These are phyloP conservation scores for Globisporangium middletonii DNA, from an alignment of 352 stramenopile species.

Conservation along the genomic window DNA sequence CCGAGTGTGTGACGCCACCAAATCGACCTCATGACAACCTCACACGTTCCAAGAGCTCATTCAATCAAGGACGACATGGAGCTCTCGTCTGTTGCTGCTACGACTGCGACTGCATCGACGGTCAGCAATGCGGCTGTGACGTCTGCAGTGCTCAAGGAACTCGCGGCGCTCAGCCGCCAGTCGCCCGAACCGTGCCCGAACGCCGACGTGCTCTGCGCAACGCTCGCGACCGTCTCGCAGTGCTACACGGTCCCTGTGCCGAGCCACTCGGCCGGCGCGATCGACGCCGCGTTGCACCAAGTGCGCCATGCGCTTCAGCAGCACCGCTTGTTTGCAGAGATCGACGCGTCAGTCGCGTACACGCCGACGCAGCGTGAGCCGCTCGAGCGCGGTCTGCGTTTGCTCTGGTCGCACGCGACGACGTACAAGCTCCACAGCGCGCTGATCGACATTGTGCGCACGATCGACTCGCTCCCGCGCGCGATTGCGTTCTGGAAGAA, in stretches of 20 bases:
- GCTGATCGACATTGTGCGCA: conserved; percentile 49
- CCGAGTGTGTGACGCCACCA: not conserved
- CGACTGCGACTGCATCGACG: not conserved
- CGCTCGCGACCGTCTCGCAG: conserved; percentile 35
- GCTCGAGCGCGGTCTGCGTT: conserved; percentile 28
- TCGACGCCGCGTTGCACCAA: conserved; percentile 31
- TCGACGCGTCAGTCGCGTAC: conserved; percentile 13
- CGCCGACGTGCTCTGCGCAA: conserved; percentile 26
- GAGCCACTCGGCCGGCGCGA: conserved; percentile 25
- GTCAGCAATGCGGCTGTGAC: conserved; percentile 8
- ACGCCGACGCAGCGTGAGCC: conserved; percentile 18
- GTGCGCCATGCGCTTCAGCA: conserved; percentile 35
- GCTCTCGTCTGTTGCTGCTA: not conserved
- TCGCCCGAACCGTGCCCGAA: conserved; percentile 15
- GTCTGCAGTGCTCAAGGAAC: conserved; percentile 10
- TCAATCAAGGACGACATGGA: not conserved
- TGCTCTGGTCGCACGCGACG: conserved; percentile 59
- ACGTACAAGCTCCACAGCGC: conserved; percentile 54
- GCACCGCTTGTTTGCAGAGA: conserved; percentile 26
- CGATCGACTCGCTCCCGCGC: conserved; percentile 68
- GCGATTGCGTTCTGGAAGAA: conserved; percentile 66
- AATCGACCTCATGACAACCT: not conserved
- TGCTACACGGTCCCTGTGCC: conserved; percentile 42
- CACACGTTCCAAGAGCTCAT: not conserved
- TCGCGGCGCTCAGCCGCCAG: conserved; percentile 8